Evolutionary conservation across 495 filamentous ascomycete genomes (phyloP).

Genomic region (Pyrenopolyporus hunteri): DNA sequence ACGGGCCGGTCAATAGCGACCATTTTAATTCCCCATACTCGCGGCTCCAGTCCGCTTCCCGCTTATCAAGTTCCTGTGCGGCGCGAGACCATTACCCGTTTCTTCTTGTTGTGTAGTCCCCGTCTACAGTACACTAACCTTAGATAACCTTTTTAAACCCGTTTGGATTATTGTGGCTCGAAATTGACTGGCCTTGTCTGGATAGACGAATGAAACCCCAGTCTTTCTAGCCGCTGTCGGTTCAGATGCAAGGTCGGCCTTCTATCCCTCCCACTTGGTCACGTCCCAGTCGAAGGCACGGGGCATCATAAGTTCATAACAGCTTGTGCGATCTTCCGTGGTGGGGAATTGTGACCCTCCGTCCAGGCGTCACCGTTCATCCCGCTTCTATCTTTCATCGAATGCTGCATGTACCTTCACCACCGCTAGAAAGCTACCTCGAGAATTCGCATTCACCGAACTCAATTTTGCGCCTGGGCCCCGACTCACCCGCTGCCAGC

Average conservation of each 20-base stretch:
- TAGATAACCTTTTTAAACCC: slow-evolving; percentile 20
- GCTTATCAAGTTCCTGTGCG: slow-evolving; percentile 25
- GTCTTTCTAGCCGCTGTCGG: slow-evolving; percentile 52
- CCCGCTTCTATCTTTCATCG: slow-evolving; percentile 43
- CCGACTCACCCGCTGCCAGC: slow-evolving; percentile 41
- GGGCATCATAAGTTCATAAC: slow-evolving; percentile 45
- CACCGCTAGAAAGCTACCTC: slow-evolving; percentile 39
- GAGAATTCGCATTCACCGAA: slow-evolving; percentile 42
- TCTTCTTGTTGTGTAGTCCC: slow-evolving; percentile 9
- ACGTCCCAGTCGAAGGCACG: slow-evolving; percentile 46
- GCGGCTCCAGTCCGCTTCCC: slow-evolving; percentile 33
- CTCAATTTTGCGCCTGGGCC: slow-evolving; percentile 39
- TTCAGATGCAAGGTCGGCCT: slow-evolving; percentile 49
- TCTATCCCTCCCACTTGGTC: slow-evolving; percentile 46
- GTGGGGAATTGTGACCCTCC: slow-evolving; percentile 48
- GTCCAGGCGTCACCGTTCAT: slow-evolving; percentile 44
- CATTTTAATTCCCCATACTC: slow-evolving; percentile 39
- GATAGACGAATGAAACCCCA: slow-evolving; percentile 52
- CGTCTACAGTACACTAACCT: slow-evolving; percentile 8
- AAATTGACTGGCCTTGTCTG: slow-evolving; percentile 36
- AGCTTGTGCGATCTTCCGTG: slow-evolving; percentile 48
- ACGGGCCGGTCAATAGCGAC: slow-evolving; percentile 39
- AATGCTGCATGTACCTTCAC: slow-evolving; percentile 44
- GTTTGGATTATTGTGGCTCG: slow-evolving; percentile 37
- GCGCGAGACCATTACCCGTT: slow-evolving; percentile 10